These are phyloP conservation scores for Cudoniella acicularis DNA, from an alignment of 495 filamentous ascomycete species.

Conservation along the genomic window DNA sequence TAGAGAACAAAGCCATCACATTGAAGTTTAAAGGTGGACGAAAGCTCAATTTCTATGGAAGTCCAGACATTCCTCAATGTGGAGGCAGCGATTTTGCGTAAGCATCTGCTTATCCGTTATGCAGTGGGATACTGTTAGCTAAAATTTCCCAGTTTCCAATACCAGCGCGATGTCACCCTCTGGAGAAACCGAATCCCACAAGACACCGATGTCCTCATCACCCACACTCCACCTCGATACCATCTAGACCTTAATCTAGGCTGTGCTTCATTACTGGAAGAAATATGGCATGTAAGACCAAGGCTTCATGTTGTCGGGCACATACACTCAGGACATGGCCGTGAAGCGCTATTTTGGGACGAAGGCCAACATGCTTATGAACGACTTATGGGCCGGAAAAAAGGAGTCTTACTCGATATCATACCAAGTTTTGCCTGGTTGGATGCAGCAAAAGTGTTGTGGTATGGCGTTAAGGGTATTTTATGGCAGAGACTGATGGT, in stretches of 20 bases:
- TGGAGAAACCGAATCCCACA: conserved; percentile 58
- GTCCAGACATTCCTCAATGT: conserved; percentile 46
- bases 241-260: conserved; percentile 76
- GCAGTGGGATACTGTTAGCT: too few relatives aligned
- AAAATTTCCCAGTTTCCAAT: conserved; percentile 42
- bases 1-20: conserved; percentile 43
- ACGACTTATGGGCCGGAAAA: conserved; percentile 48
- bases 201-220: conserved; percentile 79
- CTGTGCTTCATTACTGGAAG: conserved; percentile 68
- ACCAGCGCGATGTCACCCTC: conserved; percentile 34
- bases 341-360: conserved; percentile 73
- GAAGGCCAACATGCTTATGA: conserved; percentile 71
- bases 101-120: too few relatives aligned
- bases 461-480: conserved; percentile 59
- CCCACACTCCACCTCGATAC: conserved; percentile 67
- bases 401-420: conserved; percentile 45
- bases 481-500: conserved; percentile 69
- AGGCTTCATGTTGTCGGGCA: conserved; percentile 87
- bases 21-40: conserved; percentile 47
- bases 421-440: conserved; percentile 51
- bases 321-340: conserved; percentile 67
- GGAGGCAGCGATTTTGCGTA: conserved; percentile 57
- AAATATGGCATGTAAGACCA: conserved; percentile 77
- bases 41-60: conserved; percentile 50
- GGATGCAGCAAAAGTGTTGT: conserved; percentile 55